phyloP scores from a whole-genome alignment of 2,329 filamentous ascomycete species.

The Aspergillus piperis region DNA sequence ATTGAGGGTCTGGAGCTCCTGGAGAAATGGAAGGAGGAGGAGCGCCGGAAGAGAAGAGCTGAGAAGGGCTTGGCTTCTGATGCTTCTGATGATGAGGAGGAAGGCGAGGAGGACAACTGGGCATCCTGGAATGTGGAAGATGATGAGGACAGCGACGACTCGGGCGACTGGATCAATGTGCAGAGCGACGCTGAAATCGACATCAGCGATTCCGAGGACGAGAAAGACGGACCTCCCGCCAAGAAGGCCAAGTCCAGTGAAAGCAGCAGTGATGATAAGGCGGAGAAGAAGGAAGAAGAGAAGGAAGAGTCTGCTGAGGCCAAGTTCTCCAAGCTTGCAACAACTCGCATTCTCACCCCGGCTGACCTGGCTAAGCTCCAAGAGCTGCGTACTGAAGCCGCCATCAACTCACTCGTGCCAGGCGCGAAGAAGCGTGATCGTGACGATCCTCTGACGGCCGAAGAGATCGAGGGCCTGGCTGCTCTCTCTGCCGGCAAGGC shows the following conservation, averaged over 20 bases:
- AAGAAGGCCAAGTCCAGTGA: constrained; percentile 62
- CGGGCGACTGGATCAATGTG: constrained; percentile 91
- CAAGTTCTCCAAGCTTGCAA: constrained; percentile 63
- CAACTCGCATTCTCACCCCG: constrained; percentile 88
- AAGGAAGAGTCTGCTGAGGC: constrained; percentile 45
- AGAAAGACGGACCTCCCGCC: constrained; percentile 57
- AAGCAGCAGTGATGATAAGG: background rate
- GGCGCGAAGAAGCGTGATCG: constrained; percentile 60
- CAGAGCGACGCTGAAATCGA: constrained; percentile 76
- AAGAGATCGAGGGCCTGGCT: constrained; percentile 85
- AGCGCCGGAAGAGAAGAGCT: constrained; percentile 70
- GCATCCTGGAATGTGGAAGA: constrained; percentile 65
- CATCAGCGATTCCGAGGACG: constrained; percentile 73
- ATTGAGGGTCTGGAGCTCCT: constrained; percentile 93
- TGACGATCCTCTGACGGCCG: constrained; percentile 87
- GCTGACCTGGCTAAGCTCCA: constrained; percentile 94
- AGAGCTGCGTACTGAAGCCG: constrained; percentile 75
- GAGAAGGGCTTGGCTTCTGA: constrained; percentile 68
- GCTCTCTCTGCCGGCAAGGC: constrained; percentile 70
- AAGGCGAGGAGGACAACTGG: constrained; percentile 60
- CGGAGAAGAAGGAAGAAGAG: constrained; percentile 37
- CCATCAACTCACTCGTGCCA: constrained; percentile 65
- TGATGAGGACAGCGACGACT: constrained; percentile 64
- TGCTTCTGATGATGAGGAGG: constrained; percentile 61
- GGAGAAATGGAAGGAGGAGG: constrained; percentile 90